phyloP scores from a whole-genome alignment of 805 yeast species.

The Ogataea saltuana region DNA sequence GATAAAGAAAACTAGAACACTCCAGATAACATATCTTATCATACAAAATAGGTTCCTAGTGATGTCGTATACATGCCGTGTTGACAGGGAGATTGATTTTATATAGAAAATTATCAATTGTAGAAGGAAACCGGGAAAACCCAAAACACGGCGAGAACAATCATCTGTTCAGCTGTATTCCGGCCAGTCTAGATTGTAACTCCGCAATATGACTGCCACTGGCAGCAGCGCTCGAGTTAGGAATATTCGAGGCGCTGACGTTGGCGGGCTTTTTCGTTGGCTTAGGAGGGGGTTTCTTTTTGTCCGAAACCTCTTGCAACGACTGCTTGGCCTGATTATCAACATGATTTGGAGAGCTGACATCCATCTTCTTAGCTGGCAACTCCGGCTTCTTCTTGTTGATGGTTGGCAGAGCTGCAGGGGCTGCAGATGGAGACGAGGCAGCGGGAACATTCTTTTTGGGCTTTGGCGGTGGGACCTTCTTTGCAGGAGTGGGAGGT shows the following conservation, averaged over 20 bases:
- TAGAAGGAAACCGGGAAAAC: too few species aligned
- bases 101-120: too few species aligned
- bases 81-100: too few species aligned
- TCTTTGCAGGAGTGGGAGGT: slow-evolving; percentile 7
- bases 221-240: slow-evolving; percentile 16
- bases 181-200: slow-evolving; percentile 31
- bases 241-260: not conserved
- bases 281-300: slow-evolving; percentile 14
- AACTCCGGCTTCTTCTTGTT: slow-evolving; percentile 13
- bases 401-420: slow-evolving; percentile 1
- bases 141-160: too few species aligned
- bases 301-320: slow-evolving; percentile 2
- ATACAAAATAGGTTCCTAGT: too few species aligned
- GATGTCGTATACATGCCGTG: too few species aligned
- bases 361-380: slow-evolving; percentile 3
- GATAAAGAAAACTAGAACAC: too few species aligned
- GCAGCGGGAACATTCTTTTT: slow-evolving; percentile 4
- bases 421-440: not conserved
- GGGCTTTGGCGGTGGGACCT: slow-evolving; percentile 25
- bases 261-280: slow-evolving; percentile 15
- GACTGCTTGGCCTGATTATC: not conserved
- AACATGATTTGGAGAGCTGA: not conserved
- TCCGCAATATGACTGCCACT: slow-evolving; percentile 34
- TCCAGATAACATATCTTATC: too few species aligned
- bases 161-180: slow-evolving; percentile 23